Evolutionary conservation across 1,284 basidiomycete genomes (phyloP), one percentile per base, ranked within the genome.

Genomic region (Puccinia triticina): DNA sequence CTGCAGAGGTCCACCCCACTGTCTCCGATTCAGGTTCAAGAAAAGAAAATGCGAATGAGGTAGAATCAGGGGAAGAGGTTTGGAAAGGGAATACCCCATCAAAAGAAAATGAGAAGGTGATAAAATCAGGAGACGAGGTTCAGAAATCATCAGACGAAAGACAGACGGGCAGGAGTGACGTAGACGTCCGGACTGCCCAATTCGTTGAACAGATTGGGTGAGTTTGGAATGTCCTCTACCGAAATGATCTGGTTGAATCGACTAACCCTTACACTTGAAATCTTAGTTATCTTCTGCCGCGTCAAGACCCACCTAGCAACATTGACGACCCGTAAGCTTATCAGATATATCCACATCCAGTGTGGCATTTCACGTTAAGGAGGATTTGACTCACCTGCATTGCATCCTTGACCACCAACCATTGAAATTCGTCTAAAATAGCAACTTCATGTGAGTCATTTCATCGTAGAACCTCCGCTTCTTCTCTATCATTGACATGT

Each of bases 251-350:
- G 23, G 34, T n/a, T 66, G n/a, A 26, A n/a, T 26, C 26, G 4
- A 66, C 16, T 66, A 23, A 21, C 3, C 21, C 21, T 37, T 43
- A 16, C 37, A 16, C 34, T 40, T n/a, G 16, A 66, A 66, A 66
- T 16, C 40, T 21, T 32, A 66, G 64, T 18, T 37, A 23, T 40
- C 64, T 37, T 66, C 64, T 66, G 2, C 37, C 21, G 18, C 34
- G 34, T 23, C 34, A 40, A 37, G 18, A 3, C 37, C 21, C 16
- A 66, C 64, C 64, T 40, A 23, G 8, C 7, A 18, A 66, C 3
- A 66, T 66, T n/a, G 37, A 66, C 37, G 64, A 66, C 18, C 18
- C 34, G 64, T 66, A 66, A 66, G 64, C 37, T 64, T 37, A 29
- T 53, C 23, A 23, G 11, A 53, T 23, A 23, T 57, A 57, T 57